Base-by-base conservation (phyloP, 768 basidiomycete genomes). In the Clathrus columnatus region DNA sequence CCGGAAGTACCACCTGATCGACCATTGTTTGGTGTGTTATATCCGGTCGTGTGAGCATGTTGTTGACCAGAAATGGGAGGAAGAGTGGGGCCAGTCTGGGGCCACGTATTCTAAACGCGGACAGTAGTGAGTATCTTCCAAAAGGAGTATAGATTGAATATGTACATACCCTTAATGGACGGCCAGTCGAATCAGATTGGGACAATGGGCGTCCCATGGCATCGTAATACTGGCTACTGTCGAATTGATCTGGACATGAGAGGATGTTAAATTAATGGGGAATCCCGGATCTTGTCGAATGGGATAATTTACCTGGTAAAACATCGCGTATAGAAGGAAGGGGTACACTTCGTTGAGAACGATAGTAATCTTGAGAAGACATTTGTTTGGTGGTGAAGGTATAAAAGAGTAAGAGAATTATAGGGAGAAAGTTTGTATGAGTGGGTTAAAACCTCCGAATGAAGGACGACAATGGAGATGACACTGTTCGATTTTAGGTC, bases 261-360 rank as follows among this genome's bases (percentile, higher is more conserved):
- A 28, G 16, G 20, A 46, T 4, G 21, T 16, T n/a, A 46, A 18
- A 29, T 24, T 7, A 11, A 26, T n/a, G 18, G 14, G 10, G 3
- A 47, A 14, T 4, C n/a, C n/a, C n/a, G 10, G 10, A 47, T 47
- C n/a, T 47, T 28, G 5, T 30, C 36, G 30, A 42, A 41, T 17
- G 42, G 43, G 4, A n/a, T n/a, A 23, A 47, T 27, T 10, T 21
- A 54, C 53, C 53, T 46, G 27, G 27, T 11, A 54, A 28, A 16
- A 54, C 41, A 36, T 54, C 53, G 43, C 53, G 42, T 11, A 54
- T 54, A 23, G 53, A 42, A 5, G 53, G 53, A 17, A 54, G 44
- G 8, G 11, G 36, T 36, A 43, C 23, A 18, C 47, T 26, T 4
- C 53, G 44, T 16, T 18, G 21, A 10, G 51, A 52, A 42, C 20